Evolutionary conservation across 169 alveolate species (phyloP), one percentile per base, ranked within the genome.

Genomic region (Cryptosporidium viatorum): DNA sequence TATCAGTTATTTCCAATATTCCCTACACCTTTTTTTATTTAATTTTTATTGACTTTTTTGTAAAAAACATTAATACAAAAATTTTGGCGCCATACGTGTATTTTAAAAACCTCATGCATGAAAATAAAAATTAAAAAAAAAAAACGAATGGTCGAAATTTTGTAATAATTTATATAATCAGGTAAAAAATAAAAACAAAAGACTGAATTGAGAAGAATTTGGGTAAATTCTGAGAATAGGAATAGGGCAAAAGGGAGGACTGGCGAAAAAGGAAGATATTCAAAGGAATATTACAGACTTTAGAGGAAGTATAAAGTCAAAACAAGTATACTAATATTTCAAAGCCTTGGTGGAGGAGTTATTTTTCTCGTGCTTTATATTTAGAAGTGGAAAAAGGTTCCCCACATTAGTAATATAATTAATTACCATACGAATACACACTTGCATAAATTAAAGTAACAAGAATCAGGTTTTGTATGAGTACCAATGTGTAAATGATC

Each of bases 51-150:
- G 35, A 55, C 67, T 26, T 4, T 23, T 55, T 41, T 41, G 48
- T 41, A 1, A 23, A 55, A 26, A 7, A 55, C 2, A 55, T 23
- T 21, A 55, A 23, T 16, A 23, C 14, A 55, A 55, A 52, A n/a
- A 21, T 0, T 2, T n/a, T 55, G 67, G 67, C 67, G 67, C 67
- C 67, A 55, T 55, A 55, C 67, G 67, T 55, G 67, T 55, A 55
- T 23, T 55, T 23, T 23, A 18, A 55, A 55, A 55, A 55, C 67
- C 67, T 55, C 67, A n/a, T 55, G 35, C 29, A 55, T 55, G 67
- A 55, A 55, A 55, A 55, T 55, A 55, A 55, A 55, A 41, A 41
- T 41, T 41, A 9, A 41, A 10, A 41, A 41, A 55, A n/a, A 23
- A 26, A 55, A 55, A n/a, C 3, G 10, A 55, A 55, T 55, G 16